Evolutionary conservation across 2,329 filamentous ascomycete species (phyloP).

Genomic region (Chaetomium globosum): DNA sequence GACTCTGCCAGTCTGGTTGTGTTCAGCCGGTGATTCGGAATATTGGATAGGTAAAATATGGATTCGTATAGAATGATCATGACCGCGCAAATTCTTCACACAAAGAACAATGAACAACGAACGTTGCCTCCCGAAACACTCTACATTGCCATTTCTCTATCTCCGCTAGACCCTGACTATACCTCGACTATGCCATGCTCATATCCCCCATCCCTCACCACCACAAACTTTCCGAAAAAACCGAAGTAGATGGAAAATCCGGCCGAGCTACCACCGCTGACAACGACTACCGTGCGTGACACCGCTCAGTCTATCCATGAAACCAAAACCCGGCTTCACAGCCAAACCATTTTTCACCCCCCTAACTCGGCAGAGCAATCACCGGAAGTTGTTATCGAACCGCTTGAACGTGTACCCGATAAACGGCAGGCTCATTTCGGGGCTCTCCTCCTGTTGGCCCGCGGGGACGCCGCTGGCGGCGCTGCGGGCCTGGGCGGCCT

Average conservation of each 20-base stretch:
- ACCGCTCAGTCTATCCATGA: not conserved
- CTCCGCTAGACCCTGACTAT: not conserved
- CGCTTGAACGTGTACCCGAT: constrained; percentile 98
- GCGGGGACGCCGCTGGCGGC: constrained; percentile 32
- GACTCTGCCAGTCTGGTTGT: not conserved
- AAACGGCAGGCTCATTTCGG: constrained; percentile 94
- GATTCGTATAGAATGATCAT: not conserved
- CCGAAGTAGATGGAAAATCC: not conserved
- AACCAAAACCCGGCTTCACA: not conserved
- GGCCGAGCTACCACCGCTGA: not conserved
- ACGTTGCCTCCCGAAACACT: not conserved
- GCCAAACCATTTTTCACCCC: not conserved
- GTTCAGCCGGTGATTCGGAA: too few relatives aligned
- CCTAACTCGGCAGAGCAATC: constrained; percentile 32
- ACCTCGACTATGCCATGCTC: constrained; percentile 7
- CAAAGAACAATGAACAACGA: too few relatives aligned
- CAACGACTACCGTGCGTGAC: not conserved
- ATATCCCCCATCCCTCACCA: not conserved
- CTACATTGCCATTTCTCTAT: constrained; percentile 7
- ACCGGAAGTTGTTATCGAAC: constrained; percentile 74
- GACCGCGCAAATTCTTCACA: too few relatives aligned
- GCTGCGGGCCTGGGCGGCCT: constrained; percentile 75
- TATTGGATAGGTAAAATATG: not conserved
- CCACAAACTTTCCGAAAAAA: not conserved
- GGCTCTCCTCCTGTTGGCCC: constrained; percentile 69